A percentile compares a stretch with the other conserved stretches of the same genome.
These are phyloP conservation scores for Pythium diclinum DNA, from an alignment of 352 stramenopile species.

Conservation along the genomic window DNA sequence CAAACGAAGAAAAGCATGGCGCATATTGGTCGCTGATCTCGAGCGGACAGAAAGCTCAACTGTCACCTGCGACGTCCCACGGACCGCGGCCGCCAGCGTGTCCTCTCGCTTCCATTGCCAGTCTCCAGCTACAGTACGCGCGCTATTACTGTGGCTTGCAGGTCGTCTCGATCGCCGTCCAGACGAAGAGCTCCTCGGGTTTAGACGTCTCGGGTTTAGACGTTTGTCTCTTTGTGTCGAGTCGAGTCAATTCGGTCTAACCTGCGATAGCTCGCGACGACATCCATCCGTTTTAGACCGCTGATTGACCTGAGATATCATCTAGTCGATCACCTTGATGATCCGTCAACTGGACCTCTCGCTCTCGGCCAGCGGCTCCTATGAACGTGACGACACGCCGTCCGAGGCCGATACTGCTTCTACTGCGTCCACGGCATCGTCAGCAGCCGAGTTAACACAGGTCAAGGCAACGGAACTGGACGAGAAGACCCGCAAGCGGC, in stretches of 20 bases:
- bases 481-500: slow-evolving; percentile 36
- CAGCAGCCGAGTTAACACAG: too few species aligned
- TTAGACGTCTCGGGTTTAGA: neutral
- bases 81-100: too few species aligned
- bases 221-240: too few species aligned
- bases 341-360: neutral
- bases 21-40: too few species aligned
- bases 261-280: neutral
- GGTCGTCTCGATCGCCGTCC: neutral
- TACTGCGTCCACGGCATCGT: neutral
- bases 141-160: too few species aligned
- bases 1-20: neutral
- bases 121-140: too few species aligned
- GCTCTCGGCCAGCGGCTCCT: neutral
- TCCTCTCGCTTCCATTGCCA: too few species aligned
- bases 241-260: neutral
- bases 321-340: neutral
- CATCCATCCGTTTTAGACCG: slow-evolving; percentile 2
- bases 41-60: too few species aligned
- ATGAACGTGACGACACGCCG: neutral
- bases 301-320: neutral
- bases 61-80: too few species aligned
- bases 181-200: neutral
- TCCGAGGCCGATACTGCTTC: neutral
- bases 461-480: neutral